Evolutionary conservation across 2,329 filamentous ascomycete genomes (phyloP), one percentile per base, ranked within the genome.

Genomic region (Karstenula rhodostoma): DNA sequence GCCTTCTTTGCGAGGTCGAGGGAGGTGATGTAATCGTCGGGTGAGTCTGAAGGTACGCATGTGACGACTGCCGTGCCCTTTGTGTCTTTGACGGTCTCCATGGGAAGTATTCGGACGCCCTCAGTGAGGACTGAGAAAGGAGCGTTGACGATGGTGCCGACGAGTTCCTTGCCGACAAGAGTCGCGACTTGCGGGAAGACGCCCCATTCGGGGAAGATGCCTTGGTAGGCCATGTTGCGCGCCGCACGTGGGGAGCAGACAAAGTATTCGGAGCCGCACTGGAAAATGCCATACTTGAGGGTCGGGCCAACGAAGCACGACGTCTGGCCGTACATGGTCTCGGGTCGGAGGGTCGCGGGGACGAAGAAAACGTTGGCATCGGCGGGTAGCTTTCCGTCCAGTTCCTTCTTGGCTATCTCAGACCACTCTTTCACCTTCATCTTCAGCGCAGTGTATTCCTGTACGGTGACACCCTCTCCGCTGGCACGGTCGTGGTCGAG

Each of bases 261-360:
- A 74, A 89, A 95, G 80, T 93, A 97, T 68, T 96, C 91, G 65
- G 75, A 78, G 37, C 81, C 81, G 48, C 88, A 87, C 78, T 92
- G 91, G 85, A 92, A 97, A 64, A 99, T 82, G 53, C 94, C 94
- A 73, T 99, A 99, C 47, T 85, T 87, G 73, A 98, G 90, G 74
- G 90, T 91, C 10, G 95, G 94, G 3, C 93, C 92, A 50, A 99
- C 92, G 70, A 98, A 99, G 78, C 94, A 97, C 81, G 92, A 96
- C 4, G 89, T 96, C 80, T 98, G 95, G 43, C 96, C 96, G 76
- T 98, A 99, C 94, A 99, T 98, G 37, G 95, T 99, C 84, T 99
- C 95, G 2, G 95, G 93, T 63, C 95, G 87, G 27, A 99, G 86
- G 57, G 95, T 98, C 17, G 95, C 95, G 13, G 95, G 91, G 13